Evolutionary conservation across 495 filamentous ascomycete genomes (phyloP), one percentile per base, ranked within the genome.

Genomic region (Collariella sp.): DNA sequence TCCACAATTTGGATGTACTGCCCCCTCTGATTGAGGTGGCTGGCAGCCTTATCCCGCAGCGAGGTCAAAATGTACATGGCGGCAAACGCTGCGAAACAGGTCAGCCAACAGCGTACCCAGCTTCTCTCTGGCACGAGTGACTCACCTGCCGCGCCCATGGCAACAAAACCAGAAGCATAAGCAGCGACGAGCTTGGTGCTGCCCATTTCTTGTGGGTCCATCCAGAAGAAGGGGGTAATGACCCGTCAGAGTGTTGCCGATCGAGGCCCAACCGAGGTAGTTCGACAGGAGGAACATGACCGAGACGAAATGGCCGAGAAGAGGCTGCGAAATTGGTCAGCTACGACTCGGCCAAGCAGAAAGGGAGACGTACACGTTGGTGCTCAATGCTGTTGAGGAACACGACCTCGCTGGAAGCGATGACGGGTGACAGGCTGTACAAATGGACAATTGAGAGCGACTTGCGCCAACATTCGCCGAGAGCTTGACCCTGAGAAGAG

Each of bases 301-400:
- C 9, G 62, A 67, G 29, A 63, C 50, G 15, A 73, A 34, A 49
- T 78, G 73, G 12, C 56, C 57, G 7, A 53, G 50, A 11, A 77
- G 56, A 11, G 70, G 64, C 73, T 78, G 29, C 15, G 34, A 38
- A 10, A 52, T 60, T 53, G 46, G 35, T 61, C 31, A 64, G 38
- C 7, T n/a, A 36, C 26, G 3, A 4, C 29, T 38, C 29, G 3
- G 33, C 33, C 33, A 5, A 7, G 18, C 19, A 10, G 26, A 24
- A 16, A 46, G 29, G 1, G 13, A 9, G 5, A 63, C 64, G 67
- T 59, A 79, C 78, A 29, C 64, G 67, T 54, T 68, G 73, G 46
- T 73, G 72, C 35, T 65, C 74, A 56, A 79, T 74, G 61, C 72
- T 76, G 56, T 75, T 77, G 47, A 79, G 67, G 29, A 70, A 59